phyloP scores from a whole-genome alignment of 2,329 filamentous ascomycete species.

The Sclerotinia spermophila region DNA sequence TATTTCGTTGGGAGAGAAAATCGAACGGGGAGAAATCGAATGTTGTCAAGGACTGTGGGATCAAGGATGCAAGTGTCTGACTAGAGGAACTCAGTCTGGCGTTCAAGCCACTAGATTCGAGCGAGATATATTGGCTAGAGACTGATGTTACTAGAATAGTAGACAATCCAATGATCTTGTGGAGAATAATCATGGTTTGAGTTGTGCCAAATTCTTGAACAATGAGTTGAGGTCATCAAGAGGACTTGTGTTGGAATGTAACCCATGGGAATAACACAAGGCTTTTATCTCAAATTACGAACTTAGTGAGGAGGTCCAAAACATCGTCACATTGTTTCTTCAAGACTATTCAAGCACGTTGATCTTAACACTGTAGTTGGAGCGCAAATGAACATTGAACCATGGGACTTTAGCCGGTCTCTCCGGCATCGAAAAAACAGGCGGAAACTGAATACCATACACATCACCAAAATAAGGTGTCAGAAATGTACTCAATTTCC shows the following conservation, averaged over 20 bases:
- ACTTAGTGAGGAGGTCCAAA: not conserved
- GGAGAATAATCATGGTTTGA: not conserved
- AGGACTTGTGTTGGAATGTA: not conserved
- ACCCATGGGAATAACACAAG: too few species aligned
- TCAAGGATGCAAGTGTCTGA: constrained; percentile 49
- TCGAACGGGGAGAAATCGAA: constrained; percentile 57
- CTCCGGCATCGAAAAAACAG: too few species aligned
- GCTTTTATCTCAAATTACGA: not conserved
- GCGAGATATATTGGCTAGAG: constrained; percentile 20
- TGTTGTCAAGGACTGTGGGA: constrained; percentile 36
- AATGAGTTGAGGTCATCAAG: not conserved
- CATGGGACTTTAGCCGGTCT: not conserved
- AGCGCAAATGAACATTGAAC: not conserved
- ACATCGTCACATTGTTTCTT: not conserved
- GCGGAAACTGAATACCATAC: too few species aligned
- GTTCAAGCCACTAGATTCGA: constrained; percentile 38
- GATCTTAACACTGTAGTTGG: not conserved
- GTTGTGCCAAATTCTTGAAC: not conserved
- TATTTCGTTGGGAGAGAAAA: constrained; percentile 44
- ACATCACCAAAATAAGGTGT: too few species aligned
- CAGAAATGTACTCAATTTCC: too few species aligned
- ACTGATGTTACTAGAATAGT: not conserved
- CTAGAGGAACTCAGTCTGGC: constrained; percentile 43
- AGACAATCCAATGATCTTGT: not conserved
- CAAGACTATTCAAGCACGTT: too few species aligned